Base-by-base conservation (phyloP, 352 stramenopile species). In the Pythium coloratum region DNA sequence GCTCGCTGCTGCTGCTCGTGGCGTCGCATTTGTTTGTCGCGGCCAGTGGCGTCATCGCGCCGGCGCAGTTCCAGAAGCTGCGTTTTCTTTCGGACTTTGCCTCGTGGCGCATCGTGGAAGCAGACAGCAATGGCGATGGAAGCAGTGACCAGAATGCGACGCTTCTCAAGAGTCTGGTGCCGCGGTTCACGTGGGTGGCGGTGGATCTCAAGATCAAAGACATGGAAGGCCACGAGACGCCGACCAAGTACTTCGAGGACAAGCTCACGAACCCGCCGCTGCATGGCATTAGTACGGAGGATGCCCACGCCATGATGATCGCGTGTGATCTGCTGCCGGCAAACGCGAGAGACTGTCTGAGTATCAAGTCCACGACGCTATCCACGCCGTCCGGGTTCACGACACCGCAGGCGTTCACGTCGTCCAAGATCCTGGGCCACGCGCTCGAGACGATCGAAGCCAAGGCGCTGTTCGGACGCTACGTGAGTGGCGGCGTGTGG, bases 191-290 rank as follows among this genome's bases (percentile, higher is more conserved):
- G 51, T 92, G 84, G 84, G 80, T 75, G 10, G 84, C 84, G 1
- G 59, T 92, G 55, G 84, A 91, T 63, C 78, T 92, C 59, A 91
- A 92, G 70, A 77, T 88, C 59, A 91, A 92, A 68, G 82, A 92
- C 62, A 89, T 92, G 82, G 70, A 84, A 57, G 84, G 84, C 55
- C 77, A 73, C 53, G 80, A 92, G 57, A 86, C 80, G 14, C 70
- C 82, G 16, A 72, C 70, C 26, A 80, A 77, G 55, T 92, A 91
- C 70, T 88, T 92, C n/a, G 84, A 91, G 62, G 71, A 84, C 51
- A 78, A 86, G 54, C 69, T 92, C 59, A 64, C 69, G 26, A 78
- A 70, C 42, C 75, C 76, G 20, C 70, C 78, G 5, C 68, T 66
- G 51, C 66, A 76, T 32, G 61, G 65, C 50, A 55, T 71, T 36